Evolutionary conservation across 805 yeast genomes (phyloP), one percentile per base, ranked within the genome.

Genomic region (Cyberlindnera suaveolens): DNA sequence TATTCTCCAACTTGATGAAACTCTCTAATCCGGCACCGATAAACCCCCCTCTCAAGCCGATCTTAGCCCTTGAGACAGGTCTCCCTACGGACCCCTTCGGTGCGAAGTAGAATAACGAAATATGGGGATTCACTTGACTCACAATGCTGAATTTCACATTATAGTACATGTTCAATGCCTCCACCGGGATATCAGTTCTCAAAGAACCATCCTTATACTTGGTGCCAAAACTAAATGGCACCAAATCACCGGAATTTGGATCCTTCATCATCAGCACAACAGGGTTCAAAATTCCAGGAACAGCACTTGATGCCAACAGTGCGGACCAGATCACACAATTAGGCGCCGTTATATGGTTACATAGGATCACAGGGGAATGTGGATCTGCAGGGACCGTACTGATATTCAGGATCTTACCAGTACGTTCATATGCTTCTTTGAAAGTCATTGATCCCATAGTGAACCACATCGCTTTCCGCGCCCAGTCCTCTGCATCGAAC

Each of bases 311-410:
- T 0, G 93, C 93, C 34, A 85, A 63, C 44, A 85, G 63, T 0
- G 89, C 67, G 3, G 86, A 78, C 93, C 93, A 85, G n/a, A 85
- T 80, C 14, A 84, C 78, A 60, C 91, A 83, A 57, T 82, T 74
- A 10, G 93, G 93, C 14, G 90, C 76, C 0, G 93, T 85, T 45
- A 83, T 73, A 53, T 80, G 77, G 53, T 85, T 85, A 58, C 91
- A 82, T 38, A 85, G 64, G 54, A 85, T 84, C 3, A 81, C 89
- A 0, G 95, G 93, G 3, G 89, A 80, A 58, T 82, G 84, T 1
- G 88, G 84, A 56, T 85, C 90, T 13, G 87, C 80, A 2, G 95
- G 93, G 3, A 85, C 89, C 0, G 90, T 84, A 0, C 88, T 77
- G 17, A 85, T 76, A 58, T 85, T 85, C 46, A 85, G 69, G 20